phyloP scores from a whole-genome alignment of 176 grass and related monocot species.

The Pontederia paniculata region DNA sequence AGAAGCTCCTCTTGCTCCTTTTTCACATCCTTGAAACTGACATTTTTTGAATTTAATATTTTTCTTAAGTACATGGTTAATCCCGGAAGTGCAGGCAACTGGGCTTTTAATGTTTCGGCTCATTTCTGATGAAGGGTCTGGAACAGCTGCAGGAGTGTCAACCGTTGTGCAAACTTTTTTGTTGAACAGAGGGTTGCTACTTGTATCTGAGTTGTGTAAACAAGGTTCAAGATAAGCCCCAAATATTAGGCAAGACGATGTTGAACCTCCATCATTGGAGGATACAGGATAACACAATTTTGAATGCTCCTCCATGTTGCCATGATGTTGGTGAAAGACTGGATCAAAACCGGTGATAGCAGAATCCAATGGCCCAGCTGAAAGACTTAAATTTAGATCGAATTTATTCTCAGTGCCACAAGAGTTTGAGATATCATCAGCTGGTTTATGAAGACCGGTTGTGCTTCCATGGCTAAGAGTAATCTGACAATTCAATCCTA shows the following conservation, averaged over 20 bases:
- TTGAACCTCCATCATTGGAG: slow-evolving; percentile 11
- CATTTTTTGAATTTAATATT: slow-evolving; percentile 38
- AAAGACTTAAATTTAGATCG: slow-evolving; percentile 70
- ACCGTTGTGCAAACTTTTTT: slow-evolving; percentile 12
- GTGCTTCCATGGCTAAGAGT: slow-evolving; percentile 27
- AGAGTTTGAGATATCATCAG: slow-evolving; percentile 12
- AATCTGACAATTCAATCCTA: slow-evolving; percentile 53
- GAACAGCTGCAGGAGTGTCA: slow-evolving; percentile 23
- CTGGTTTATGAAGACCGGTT: slow-evolving; percentile 28
- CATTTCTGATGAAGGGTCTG: slow-evolving; percentile 35
- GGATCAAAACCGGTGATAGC: slow-evolving; percentile 27
- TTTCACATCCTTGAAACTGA: slow-evolving; percentile 63
- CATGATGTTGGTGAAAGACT: slow-evolving; percentile 15
- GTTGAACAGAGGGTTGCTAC: slow-evolving; percentile 23
- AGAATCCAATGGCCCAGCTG: slow-evolving; percentile 51
- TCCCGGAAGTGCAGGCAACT: slow-evolving; percentile 39
- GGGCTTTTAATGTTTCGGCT: slow-evolving; percentile 32
- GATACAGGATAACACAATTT: background rate
- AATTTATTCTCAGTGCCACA: slow-evolving; percentile 17
- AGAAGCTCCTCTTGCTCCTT: slow-evolving; percentile 77
- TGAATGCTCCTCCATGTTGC: slow-evolving; percentile 15
- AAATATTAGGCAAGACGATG: slow-evolving; percentile 37
- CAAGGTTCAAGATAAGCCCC: slow-evolving; percentile 19
- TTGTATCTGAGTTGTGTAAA: background rate
- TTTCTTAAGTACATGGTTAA: slow-evolving; percentile 27